phyloP scores from a whole-genome alignment of 1,284 basidiomycete species.

The Cryptococcus sp. region DNA sequence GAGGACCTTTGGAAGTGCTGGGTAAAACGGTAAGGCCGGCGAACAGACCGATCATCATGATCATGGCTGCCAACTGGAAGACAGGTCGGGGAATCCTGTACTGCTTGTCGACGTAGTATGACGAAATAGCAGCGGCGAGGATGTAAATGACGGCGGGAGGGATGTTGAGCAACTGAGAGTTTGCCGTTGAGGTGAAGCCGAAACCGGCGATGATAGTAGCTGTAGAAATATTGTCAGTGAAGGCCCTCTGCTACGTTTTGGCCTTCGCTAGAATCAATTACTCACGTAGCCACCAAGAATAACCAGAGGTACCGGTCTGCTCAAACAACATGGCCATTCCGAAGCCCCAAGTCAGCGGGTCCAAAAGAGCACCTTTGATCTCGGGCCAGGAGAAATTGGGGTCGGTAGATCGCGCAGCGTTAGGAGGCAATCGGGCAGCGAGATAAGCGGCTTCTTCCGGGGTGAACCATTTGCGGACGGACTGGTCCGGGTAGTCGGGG shows the following conservation, averaged over 20 bases:
- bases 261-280: too few relatives aligned
- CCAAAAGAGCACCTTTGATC: background rate
- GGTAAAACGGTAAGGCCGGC: too few relatives aligned
- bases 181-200: conserved; percentile 11
- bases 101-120: conserved; percentile 3
- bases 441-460: conserved; percentile 11
- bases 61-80: background rate
- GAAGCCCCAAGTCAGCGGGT: conserved; percentile 1
- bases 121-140: conserved; percentile 1
- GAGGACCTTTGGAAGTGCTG: too few relatives aligned
- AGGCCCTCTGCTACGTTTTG: too few relatives aligned
- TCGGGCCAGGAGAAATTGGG: conserved; percentile 6
- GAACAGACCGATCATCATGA: too few relatives aligned
- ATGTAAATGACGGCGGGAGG: conserved; percentile 14
- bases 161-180: conserved; percentile 13
- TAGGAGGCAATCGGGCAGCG: conserved; percentile 13
- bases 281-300: too few relatives aligned
- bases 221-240: too few relatives aligned
- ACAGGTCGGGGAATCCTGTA: conserved; percentile 11
- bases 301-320: too few relatives aligned
- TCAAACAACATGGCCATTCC: too few relatives aligned
- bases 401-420: conserved; percentile 10
- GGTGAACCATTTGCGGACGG: conserved; percentile 14
- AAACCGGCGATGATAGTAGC: conserved; percentile 13
- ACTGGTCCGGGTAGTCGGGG: too few relatives aligned